Base-by-base conservation (phyloP, 345 rosid species). In the Populus simonii region DNA sequence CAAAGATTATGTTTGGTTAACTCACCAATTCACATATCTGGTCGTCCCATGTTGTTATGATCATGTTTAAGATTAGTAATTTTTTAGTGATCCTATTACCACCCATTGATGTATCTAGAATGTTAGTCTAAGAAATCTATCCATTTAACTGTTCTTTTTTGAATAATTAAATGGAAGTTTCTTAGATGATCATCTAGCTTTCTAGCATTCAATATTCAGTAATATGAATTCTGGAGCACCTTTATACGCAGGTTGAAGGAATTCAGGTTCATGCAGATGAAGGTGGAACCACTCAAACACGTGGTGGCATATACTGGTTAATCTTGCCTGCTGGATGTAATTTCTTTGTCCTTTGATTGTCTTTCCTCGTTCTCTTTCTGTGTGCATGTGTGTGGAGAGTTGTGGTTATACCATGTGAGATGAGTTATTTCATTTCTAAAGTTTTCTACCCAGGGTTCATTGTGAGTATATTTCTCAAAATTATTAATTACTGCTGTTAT, bases 251-350 rank as follows among this genome's bases (percentile, higher is more conserved):
- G 98, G 97, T 94, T 36, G 98, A 88, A 71, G 98, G 97, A 68
- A 94, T 94, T 81, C 87, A 91, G 86, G 97, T 94, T 78, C 90
- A 92, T 81, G 97, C 93, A 66, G 83, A 94, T 82, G 98, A 94
- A 85, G 98, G 98, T 15, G 98, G 98, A 70, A 87, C 89, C 20
- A 93, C 98, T 55, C 83, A 76, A 79, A 94, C 97, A 2, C 94
- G 98, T 47, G 98, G 98, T 73, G 97, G 98, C 78, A 79, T 90
- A 77, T 93, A 94, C 78, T 93, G 97, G 95, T 78, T 93, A 70
- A 94, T 94, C 86, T 89, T 94, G 76, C 97, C 98, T 51, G 97
- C 98, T 41, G 98, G 98, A 89, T 94, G 98, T 94, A 93, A 90
- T 74, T 59, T 29, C 78, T 78, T 23, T 39, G 62, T 35, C 76